phyloP scores from a whole-genome alignment of 176 grass and related monocot genomes.

The Stipa capillata region DNA sequence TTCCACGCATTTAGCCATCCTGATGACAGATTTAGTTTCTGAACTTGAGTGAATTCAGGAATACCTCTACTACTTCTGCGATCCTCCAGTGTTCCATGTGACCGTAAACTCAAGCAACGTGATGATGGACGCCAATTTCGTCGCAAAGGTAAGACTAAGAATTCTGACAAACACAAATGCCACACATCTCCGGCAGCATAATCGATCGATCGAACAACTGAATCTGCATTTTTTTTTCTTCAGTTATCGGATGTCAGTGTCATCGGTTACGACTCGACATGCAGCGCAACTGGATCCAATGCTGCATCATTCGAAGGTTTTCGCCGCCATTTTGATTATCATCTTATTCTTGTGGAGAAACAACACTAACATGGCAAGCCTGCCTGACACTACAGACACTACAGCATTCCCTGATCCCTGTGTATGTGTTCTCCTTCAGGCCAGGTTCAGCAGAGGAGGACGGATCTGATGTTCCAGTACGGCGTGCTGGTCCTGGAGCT shows the following conservation, averaged over 20 bases:
- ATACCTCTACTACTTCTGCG: constrained; percentile 89
- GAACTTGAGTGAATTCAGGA: constrained; percentile 77
- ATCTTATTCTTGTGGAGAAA: background rate
- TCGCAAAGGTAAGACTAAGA: constrained; percentile 77
- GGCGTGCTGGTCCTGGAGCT: constrained; percentile 92
- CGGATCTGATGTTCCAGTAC: constrained; percentile 69
- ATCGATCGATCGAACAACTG: background rate
- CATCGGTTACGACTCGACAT: background rate
- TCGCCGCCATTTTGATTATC: background rate
- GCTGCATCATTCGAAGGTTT: constrained; percentile 53
- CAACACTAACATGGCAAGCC: background rate
- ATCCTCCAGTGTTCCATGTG: constrained; percentile 67
- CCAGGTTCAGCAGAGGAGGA: constrained; percentile 44
- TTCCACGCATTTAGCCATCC: no score
- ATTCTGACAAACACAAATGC: no score
- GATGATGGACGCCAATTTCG: constrained; percentile 61
- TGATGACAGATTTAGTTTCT: constrained; percentile 5
- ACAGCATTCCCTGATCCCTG: background rate
- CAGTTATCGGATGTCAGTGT: constrained; percentile 72
- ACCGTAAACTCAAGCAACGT: constrained; percentile 65
- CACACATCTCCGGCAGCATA: background rate
- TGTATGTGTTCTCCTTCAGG: constrained; percentile 33
- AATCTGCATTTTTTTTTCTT: background rate
- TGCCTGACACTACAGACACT: no score
- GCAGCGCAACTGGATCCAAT: background rate